phyloP scores from a whole-genome alignment of 164 flowering plant species.

The Saururus chinensis region DNA sequence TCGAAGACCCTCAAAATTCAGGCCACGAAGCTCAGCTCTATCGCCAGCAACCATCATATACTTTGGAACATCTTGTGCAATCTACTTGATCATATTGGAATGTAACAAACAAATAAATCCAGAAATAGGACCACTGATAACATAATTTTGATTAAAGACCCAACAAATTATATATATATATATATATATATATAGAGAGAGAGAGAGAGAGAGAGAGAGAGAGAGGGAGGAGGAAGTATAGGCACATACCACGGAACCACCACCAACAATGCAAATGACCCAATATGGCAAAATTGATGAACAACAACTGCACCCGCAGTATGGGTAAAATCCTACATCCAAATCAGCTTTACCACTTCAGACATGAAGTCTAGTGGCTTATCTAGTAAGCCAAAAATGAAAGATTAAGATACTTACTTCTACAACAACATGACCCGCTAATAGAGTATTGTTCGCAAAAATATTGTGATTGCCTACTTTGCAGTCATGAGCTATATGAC shows the following conservation, averaged over 20 bases:
- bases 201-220: no score
- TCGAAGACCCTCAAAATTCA: slow-evolving; percentile 82
- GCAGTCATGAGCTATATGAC: slow-evolving; percentile 99
- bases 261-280: slow-evolving; percentile 80
- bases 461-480: slow-evolving; percentile 77
- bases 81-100: slow-evolving; percentile 24
- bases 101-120: not conserved
- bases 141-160: not conserved
- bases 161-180: not conserved
- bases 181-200: no score
- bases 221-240: not conserved
- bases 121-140: not conserved
- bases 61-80: slow-evolving; percentile 88
- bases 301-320: slow-evolving; percentile 80
- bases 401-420: slow-evolving; percentile 43
- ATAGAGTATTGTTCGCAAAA: slow-evolving; percentile 82
- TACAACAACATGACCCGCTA: slow-evolving; percentile 87
- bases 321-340: slow-evolving; percentile 63
- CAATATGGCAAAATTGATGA: slow-evolving; percentile 86
- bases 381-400: not conserved
- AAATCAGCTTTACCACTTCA: not conserved
- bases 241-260: slow-evolving; percentile 82
- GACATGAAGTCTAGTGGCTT: no score
- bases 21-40: slow-evolving; percentile 85
- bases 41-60: slow-evolving; percentile 87